A percentile compares a stretch with the other conserved stretches of the same genome.
These are phyloP conservation scores for Hypoxylon sp. DNA, from an alignment of 2,329 filamentous ascomycete genomes.

Conservation along the genomic window DNA sequence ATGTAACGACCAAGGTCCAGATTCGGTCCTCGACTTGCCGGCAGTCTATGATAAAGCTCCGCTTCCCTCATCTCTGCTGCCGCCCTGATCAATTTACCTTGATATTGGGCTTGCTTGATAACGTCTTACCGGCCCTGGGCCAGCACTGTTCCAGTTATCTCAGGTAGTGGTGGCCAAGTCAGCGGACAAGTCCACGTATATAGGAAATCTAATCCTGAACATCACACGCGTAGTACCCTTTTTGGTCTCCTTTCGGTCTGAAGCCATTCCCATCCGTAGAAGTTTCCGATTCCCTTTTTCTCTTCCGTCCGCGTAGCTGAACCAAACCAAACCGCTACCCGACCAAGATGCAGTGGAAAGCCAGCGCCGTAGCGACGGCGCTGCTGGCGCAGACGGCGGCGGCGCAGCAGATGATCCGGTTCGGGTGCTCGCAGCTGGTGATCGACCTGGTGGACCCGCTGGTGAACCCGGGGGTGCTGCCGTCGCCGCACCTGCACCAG, in stretches of 20 bases:
- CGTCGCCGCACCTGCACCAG: conserved; percentile 44
- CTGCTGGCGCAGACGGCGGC: conserved; percentile 32
- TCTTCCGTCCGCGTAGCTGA: conserved; percentile 18
- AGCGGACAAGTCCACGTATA: conserved; percentile 36
- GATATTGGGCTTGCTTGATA: conserved; percentile 17
- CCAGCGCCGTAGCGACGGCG: conserved; percentile 28
- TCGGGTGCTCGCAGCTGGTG: conserved; percentile 43
- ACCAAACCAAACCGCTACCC: conserved; percentile 15
- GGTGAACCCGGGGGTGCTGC: conserved; percentile 38
- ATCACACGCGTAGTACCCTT: conserved; percentile 9
- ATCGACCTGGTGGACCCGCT: conserved; percentile 45
- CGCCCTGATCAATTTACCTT: conserved; percentile 12
- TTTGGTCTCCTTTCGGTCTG: conserved; percentile 12
- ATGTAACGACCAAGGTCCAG: too few relatives aligned
- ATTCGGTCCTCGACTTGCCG: too few relatives aligned
- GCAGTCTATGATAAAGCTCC: too few relatives aligned
- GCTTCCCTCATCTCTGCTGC: too few relatives aligned
- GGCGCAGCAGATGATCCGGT: conserved; percentile 48
- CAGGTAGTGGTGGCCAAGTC: not conserved
- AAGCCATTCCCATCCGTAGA: conserved; percentile 16
- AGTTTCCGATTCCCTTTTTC: not conserved
- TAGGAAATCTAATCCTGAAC: conserved; percentile 28
- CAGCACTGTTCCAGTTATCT: conserved; percentile 15
- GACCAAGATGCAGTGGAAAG: conserved; percentile 38
- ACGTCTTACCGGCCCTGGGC: not conserved